Conservation (phyloP, 75 land plant species). For the Cryptomeria japonica region DNA sequence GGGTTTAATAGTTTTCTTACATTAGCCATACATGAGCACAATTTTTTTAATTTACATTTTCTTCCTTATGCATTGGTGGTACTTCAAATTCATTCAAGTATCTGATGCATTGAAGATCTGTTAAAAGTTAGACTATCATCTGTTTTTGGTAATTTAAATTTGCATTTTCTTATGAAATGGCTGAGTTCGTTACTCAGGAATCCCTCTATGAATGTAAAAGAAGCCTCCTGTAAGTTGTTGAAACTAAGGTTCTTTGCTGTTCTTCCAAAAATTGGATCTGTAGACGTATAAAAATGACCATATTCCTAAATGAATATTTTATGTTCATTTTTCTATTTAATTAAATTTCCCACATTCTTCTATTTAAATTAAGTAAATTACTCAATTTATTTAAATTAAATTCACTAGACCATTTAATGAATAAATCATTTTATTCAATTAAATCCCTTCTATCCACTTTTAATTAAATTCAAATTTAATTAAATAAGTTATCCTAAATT, state of each 20-base stretch:
- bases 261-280: not conserved
- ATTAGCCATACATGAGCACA: not conserved
- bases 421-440: no score
- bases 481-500: no score
- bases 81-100: not conserved
- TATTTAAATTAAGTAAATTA: no score
- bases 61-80: not conserved
- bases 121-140: not conserved
- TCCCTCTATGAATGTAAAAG: not conserved
- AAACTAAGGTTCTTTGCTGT: not conserved
- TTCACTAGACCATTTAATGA: no score
- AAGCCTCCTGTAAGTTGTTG: not conserved
- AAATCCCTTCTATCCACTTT: no score
- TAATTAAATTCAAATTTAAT: no score
- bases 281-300: no score
- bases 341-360: no score
- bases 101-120: not conserved
- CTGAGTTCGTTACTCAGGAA: not conserved
- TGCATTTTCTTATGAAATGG: not conserved
- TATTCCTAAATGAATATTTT: no score
- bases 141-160: not conserved
- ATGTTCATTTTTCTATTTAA: no score
- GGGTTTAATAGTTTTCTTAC: not conserved
- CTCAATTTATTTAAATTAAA: no score
- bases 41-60: not conserved